phyloP scores from a whole-genome alignment of 2,329 filamentous ascomycete genomes.

The Akanthomyces muscarius region DNA sequence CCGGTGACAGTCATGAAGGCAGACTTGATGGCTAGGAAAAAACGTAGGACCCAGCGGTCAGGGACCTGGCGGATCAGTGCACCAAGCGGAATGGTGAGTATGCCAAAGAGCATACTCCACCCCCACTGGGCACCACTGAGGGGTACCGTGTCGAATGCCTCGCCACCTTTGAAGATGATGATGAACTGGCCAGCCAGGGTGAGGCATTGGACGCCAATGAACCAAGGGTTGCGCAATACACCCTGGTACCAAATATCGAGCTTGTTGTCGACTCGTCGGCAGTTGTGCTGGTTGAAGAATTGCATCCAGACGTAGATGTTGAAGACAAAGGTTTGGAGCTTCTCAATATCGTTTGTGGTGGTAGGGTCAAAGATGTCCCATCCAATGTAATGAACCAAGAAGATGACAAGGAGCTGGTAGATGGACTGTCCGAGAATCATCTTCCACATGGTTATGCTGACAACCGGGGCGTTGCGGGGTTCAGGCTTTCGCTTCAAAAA shows the following conservation, averaged over 20 bases:
- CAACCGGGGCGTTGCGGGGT: constrained; percentile 33
- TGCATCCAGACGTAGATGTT: constrained; percentile 90
- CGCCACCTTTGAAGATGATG: constrained; percentile 67
- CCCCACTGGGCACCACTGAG: constrained; percentile 66
- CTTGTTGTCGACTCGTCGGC: constrained; percentile 75
- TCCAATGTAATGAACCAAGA: constrained; percentile 59
- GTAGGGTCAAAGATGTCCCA: constrained; percentile 41
- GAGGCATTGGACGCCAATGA: constrained; percentile 62
- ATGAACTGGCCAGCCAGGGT: constrained; percentile 68
- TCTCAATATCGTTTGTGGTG: constrained; percentile 17
- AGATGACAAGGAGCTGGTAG: constrained; percentile 62
- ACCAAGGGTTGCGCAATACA: constrained; percentile 70
- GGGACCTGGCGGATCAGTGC: constrained; percentile 40
- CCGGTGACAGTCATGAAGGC: constrained; percentile 20
- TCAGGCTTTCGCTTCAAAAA: constrained; percentile 32
- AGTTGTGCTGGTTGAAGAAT: constrained; percentile 79
- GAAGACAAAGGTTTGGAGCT: constrained; percentile 68
- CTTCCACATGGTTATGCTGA: constrained; percentile 75
- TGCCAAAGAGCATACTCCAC: constrained; percentile 64
- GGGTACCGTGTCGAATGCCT: constrained; percentile 59
- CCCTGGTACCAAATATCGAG: constrained; percentile 77
- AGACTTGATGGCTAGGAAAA: constrained; percentile 27
- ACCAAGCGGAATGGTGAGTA: constrained; percentile 61
- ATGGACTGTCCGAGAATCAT: constrained; percentile 74
- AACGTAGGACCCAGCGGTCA: constrained; percentile 29